Percentiles rank a stretch among this genome's conserved stretches.
Conservation (phyloP, 1,284 basidiomycete species). For the Takashimella tepidaria region DNA sequence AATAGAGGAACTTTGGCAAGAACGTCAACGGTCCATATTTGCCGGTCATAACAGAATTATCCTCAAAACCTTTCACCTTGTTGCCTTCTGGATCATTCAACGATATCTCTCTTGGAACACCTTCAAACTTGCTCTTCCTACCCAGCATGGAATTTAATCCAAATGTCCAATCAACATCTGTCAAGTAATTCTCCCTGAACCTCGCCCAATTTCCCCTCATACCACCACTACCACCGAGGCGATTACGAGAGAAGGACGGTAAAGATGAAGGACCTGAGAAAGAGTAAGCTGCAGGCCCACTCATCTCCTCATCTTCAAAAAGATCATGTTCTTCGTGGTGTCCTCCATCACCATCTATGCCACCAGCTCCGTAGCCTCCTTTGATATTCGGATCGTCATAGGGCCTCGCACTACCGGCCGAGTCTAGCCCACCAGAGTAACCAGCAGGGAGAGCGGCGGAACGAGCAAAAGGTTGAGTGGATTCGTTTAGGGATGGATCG, state of each 20-base stretch:
- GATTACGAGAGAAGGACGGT: neutral
- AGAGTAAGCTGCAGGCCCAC: slow-evolving; percentile 38
- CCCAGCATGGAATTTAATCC: slow-evolving; percentile 40
- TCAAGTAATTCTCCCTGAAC: slow-evolving; percentile 38
- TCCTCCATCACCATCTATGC: too few relatives aligned
- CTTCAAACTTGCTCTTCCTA: slow-evolving; percentile 41
- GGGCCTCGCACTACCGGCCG: neutral
- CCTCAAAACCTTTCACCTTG: slow-evolving; percentile 58
- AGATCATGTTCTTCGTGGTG: slow-evolving; percentile 18
- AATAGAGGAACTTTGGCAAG: slow-evolving; percentile 85
- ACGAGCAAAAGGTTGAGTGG: slow-evolving; percentile 35
- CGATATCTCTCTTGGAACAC: slow-evolving; percentile 53
- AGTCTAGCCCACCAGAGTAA: slow-evolving; percentile 14
- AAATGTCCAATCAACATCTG: slow-evolving; percentile 45
- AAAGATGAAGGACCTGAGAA: slow-evolving; percentile 26
- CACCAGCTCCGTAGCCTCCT: slow-evolving; percentile 3
- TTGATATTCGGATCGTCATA: neutral
- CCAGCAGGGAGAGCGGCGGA: slow-evolving; percentile 38
- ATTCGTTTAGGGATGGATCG: slow-evolving; percentile 23
- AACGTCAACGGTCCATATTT: slow-evolving; percentile 92
- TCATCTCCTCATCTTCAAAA: slow-evolving; percentile 39
- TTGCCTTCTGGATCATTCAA: slow-evolving; percentile 61
- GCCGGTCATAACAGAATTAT: slow-evolving; percentile 88
- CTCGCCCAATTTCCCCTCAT: slow-evolving; percentile 32
- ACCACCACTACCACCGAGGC: too few relatives aligned